Conservation (phyloP, 805 yeast species). For the Starmerella apis region DNA sequence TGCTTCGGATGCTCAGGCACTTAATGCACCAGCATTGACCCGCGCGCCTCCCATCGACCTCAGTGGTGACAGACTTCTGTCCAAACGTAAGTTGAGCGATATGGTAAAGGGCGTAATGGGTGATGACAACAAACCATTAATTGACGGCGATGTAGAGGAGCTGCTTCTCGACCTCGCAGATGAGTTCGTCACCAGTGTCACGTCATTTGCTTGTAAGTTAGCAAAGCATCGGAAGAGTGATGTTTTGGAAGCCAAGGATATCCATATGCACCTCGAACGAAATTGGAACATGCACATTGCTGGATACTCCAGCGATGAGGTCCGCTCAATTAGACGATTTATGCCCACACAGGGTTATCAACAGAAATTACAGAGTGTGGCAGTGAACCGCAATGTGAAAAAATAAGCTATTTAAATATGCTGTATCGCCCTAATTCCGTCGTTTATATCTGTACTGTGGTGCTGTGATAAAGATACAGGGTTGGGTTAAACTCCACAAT, state of each 20-base stretch:
- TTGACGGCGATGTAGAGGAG: conserved; percentile 93
- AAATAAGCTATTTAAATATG: conserved; percentile 3
- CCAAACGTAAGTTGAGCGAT: conserved; percentile 82
- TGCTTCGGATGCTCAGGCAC: conserved; percentile 66
- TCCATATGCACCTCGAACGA: conserved; percentile 81
- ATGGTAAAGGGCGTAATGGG: conserved; percentile 56
- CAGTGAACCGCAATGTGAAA: conserved; percentile 24
- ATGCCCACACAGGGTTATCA: conserved; percentile 34
- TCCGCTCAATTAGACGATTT: conserved; percentile 42
- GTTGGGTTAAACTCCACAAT: conserved; percentile 1
- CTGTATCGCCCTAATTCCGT: no score
- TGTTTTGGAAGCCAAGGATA: conserved; percentile 73
- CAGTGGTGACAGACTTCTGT: conserved; percentile 56
- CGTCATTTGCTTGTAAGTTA: conserved; percentile 83
- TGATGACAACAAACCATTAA: conserved; percentile 79
- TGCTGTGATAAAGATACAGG: no score
- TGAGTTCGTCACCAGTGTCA: conserved; percentile 83
- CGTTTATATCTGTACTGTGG: no score
- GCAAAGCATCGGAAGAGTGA: conserved; percentile 92
- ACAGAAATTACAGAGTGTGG: conserved; percentile 35
- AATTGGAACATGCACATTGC: conserved; percentile 95
- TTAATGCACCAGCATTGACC: conserved; percentile 56
- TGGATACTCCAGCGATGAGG: conserved; percentile 85
- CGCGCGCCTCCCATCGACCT: conserved; percentile 75
- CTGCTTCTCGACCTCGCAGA: conserved; percentile 84